phyloP scores from a whole-genome alignment of 129 eudicot genomes.

The Chrysanthemum makinoi region DNA sequence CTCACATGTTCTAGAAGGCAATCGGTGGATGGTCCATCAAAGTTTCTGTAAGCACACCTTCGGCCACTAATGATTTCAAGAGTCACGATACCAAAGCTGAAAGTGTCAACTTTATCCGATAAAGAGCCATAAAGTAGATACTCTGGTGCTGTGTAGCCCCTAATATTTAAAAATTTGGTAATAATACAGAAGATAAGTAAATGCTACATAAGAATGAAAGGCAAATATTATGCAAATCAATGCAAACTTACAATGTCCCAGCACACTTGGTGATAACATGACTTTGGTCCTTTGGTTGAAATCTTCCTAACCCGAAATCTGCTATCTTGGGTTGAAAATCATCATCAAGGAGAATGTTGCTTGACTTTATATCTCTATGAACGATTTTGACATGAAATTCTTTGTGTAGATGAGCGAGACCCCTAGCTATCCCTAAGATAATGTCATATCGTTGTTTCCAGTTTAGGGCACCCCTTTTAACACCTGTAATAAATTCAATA shows the following conservation, averaged over 20 bases:
- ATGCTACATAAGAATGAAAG: background rate
- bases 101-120: too few relatives aligned
- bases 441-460: conserved; percentile 37
- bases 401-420: conserved; percentile 52
- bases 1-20: background rate
- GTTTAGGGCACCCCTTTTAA: background rate
- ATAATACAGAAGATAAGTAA: background rate
- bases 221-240: background rate
- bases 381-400: conserved; percentile 48
- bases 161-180: background rate
- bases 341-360: conserved; percentile 49
- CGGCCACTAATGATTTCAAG: too few relatives aligned
- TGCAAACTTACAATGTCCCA: conserved; percentile 50
- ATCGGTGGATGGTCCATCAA: too few relatives aligned
- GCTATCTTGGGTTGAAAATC: conserved; percentile 55
- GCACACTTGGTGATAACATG: conserved; percentile 50
- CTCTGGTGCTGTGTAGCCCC: conserved; percentile 15
- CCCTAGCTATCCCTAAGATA: conserved; percentile 51
- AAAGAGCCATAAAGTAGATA: too few relatives aligned
- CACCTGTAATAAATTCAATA: background rate
- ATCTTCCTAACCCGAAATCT: conserved; percentile 63
- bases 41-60: too few relatives aligned
- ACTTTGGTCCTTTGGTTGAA: conserved; percentile 44
- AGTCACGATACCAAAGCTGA: too few relatives aligned
- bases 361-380: conserved; percentile 50